Evolutionary conservation across 306 rosid species (phyloP).

Genomic region (Trifolium pratense): DNA sequence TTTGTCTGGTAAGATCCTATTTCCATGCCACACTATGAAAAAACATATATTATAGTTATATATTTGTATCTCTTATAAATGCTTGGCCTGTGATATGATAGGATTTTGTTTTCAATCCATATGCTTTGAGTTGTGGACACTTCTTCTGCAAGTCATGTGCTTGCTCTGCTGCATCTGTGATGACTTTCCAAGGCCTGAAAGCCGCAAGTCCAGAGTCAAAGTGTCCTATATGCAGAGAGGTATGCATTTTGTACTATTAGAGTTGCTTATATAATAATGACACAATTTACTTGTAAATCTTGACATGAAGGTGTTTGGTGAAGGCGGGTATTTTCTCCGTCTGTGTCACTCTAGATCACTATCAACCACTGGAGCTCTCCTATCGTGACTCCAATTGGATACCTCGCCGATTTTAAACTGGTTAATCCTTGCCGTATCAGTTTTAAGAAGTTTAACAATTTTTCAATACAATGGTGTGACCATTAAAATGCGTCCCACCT

Average conservation of each 20-base stretch:
- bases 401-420: neutral
- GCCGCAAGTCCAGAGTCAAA: slow-evolving; percentile 63
- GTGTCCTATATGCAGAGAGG: slow-evolving; percentile 98
- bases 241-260: slow-evolving; percentile 40
- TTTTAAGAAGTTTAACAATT: neutral
- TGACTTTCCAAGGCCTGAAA: slow-evolving; percentile 79
- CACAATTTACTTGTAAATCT: slow-evolving; percentile 18
- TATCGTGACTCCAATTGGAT: neutral
- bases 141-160: slow-evolving; percentile 91
- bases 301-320: neutral
- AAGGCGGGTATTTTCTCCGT: neutral
- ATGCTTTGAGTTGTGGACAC: slow-evolving; percentile 90
- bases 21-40: slow-evolving; percentile 13
- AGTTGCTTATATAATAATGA: neutral
- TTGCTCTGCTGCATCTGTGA: slow-evolving; percentile 86
- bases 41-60: neutral
- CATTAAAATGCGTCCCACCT: too few species aligned
- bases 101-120: slow-evolving; percentile 81
- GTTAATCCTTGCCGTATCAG: neutral
- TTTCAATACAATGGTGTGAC: too few species aligned
- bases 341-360: neutral
- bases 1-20: slow-evolving; percentile 80
- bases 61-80: slow-evolving; percentile 25
- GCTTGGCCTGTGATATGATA: slow-evolving; percentile 43
- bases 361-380: neutral